Evolutionary conservation across 164 flowering plant genomes (phyloP).

Genomic region (Vitis cinerea): DNA sequence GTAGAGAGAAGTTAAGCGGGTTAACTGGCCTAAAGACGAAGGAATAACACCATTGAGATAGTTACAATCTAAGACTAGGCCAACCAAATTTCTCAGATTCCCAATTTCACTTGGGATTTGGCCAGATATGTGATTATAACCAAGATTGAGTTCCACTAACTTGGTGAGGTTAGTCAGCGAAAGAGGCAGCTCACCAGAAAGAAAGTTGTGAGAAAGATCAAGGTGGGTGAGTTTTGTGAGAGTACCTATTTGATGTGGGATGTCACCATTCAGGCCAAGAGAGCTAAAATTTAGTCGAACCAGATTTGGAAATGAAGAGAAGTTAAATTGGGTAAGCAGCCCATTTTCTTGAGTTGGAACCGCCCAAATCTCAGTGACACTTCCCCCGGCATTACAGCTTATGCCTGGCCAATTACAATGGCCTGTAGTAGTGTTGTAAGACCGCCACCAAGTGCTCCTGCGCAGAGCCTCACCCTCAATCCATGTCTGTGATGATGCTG

Average conservation of each 20-base stretch:
- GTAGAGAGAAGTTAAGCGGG: background rate
- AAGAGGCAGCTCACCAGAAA: conserved; percentile 8
- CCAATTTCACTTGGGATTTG: conserved; percentile 4
- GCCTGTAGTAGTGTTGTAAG: background rate
- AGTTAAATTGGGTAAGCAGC: background rate
- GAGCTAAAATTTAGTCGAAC: background rate
- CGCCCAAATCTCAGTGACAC: background rate
- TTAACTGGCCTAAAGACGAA: background rate
- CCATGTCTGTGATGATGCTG: no score
- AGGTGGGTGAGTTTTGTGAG: conserved; percentile 11
- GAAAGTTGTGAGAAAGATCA: background rate
- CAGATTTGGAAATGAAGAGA: conserved; percentile 14
- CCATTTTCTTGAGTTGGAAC: background rate
- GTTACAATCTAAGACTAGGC: background rate
- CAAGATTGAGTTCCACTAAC: conserved; percentile 3
- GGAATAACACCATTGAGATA: conserved; percentile 12
- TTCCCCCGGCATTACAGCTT: background rate
- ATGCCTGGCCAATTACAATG: conserved; percentile 10
- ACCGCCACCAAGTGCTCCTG: conserved; percentile 5
- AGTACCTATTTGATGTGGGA: conserved; percentile 2
- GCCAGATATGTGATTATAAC: background rate
- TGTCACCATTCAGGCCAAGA: background rate
- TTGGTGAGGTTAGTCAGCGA: background rate
- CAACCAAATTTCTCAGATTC: background rate
- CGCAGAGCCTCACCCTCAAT: background rate